Base-by-base conservation (phyloP, 768 basidiomycete genomes). In the Leccinum imitatum region DNA sequence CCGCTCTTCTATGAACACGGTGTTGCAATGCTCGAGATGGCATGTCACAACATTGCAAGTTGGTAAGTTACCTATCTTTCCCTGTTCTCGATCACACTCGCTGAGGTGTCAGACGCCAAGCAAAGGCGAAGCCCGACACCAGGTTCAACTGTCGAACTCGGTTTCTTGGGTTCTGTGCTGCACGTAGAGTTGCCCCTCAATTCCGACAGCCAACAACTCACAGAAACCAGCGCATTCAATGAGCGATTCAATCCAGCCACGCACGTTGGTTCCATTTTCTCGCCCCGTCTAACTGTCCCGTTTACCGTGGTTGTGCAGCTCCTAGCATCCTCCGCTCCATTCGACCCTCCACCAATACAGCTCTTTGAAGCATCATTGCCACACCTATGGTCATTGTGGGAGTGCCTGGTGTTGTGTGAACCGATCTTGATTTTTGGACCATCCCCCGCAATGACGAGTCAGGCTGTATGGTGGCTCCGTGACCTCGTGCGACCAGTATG, bases 391-490 rank as follows among this genome's bases (percentile, higher is more conserved):
- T 89, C 91, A 5, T 81, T 89, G 56, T 99, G 96, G 96, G 96
- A 99, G 73, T 95, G 95, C 57, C 77, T 98, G 1, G 80, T 98
- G 0, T 80, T 98, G 10, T 92, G 89, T 62, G 95, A 99, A 69
- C 93, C 96, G 0, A 81, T 99, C 7, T 75, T 98, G 19, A 79
- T 98, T 30, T 95, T 89, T 64, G 90, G 90, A 3, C 73, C 84
- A 1, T 87, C 87, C 0, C 93, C 95, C 19, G 83, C 90, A 0
- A 81, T 87, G 69, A 92, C 90, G 0, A 95, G 92, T 63, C 89
- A 93, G 65, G 89, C 91, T 17, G 80, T 98, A 5, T 95, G 93
- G 93, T 96, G 93, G 90, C 75, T 99, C 17, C 81, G 91, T 23
- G 93, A 96, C 69, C 78, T 98, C 10, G 66, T 97, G 6, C 83